Percentiles rank a stretch among this genome's conserved stretches.
These are phyloP conservation scores for Colletotrichum limetticola DNA, from an alignment of 2,329 filamentous ascomycete species.

Conservation along the genomic window DNA sequence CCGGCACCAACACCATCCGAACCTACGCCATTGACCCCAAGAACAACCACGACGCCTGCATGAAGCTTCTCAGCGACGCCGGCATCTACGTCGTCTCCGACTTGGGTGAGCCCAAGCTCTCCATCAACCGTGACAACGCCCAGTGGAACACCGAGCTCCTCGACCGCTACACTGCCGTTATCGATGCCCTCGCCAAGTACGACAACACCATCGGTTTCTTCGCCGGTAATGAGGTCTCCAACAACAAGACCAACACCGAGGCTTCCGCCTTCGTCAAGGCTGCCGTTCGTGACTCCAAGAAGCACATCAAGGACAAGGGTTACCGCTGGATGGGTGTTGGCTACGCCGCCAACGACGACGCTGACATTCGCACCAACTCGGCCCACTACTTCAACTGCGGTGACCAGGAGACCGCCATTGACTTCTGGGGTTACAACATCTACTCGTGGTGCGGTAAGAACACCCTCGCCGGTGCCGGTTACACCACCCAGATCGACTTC, in stretches of 20 bases:
- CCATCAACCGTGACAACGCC: slow-evolving; percentile 86
- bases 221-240: slow-evolving; percentile 96
- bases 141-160: slow-evolving; percentile 84
- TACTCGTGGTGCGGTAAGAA: slow-evolving; percentile 98
- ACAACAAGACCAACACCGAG: slow-evolving; percentile 86
- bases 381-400: slow-evolving; percentile 97
- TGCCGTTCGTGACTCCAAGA: slow-evolving; percentile 94
- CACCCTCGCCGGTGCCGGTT: slow-evolving; percentile 80
- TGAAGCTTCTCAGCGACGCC: slow-evolving; percentile 81
- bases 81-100: slow-evolving; percentile 98
- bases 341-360: slow-evolving; percentile 95
- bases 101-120: slow-evolving; percentile 81
- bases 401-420: slow-evolving; percentile 72
- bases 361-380: slow-evolving; percentile 81
- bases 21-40: slow-evolving; percentile 92
- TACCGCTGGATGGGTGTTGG: slow-evolving; percentile 88
- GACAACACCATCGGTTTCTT: slow-evolving; percentile 97
- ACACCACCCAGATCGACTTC: slow-evolving; percentile 83
- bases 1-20: slow-evolving; percentile 92
- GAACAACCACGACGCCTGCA: slow-evolving; percentile 83
- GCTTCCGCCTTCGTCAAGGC: slow-evolving; percentile 97
- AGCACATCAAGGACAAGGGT: slow-evolving; percentile 84
- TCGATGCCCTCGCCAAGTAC: slow-evolving; percentile 85
- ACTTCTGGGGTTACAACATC: slow-evolving; percentile 99
- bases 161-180: slow-evolving; percentile 82